A percentile compares a stretch with the other conserved stretches of the same genome.
These are phyloP conservation scores for Populus trichocarpa DNA, from an alignment of 441 rosid genomes.

Conservation along the genomic window DNA sequence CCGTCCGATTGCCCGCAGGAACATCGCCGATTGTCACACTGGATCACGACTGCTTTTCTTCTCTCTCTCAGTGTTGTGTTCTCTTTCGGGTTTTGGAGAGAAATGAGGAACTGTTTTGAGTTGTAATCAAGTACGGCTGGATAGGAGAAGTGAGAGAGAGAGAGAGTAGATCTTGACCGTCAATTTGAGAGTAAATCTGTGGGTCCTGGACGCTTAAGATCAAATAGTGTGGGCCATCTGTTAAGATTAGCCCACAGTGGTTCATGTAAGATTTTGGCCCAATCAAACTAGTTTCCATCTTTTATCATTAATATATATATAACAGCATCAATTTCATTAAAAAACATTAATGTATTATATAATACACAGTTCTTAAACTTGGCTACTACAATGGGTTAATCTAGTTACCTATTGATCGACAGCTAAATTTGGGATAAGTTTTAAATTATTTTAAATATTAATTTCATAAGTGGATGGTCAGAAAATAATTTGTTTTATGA, in stretches of 20 bases:
- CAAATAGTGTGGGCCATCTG: neutral
- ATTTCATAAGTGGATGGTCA: no score
- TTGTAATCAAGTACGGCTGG: neutral
- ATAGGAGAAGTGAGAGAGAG: neutral
- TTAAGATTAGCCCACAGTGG: neutral
- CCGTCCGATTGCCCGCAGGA: slow-evolving; percentile 73
- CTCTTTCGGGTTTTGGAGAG: neutral
- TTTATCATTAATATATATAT: no score
- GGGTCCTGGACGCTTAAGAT: slow-evolving; percentile 2
- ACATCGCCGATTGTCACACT: slow-evolving; percentile 38
- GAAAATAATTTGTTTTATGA: no score
- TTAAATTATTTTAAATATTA: no score
- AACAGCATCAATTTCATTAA: no score
- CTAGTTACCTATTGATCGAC: no score
- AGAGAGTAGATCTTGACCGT: neutral
- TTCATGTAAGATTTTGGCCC: neutral
- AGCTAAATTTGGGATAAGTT: no score
- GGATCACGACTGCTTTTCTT: slow-evolving; percentile 1
- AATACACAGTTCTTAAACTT: no score
- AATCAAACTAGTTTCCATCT: no score
- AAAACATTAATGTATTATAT: no score
- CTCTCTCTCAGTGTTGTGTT: neutral
- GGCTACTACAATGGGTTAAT: no score
- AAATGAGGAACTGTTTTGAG: neutral
- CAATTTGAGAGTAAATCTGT: neutral